phyloP scores from a whole-genome alignment of 768 basidiomycete species.

The Agaricus sinodeliciosus region DNA sequence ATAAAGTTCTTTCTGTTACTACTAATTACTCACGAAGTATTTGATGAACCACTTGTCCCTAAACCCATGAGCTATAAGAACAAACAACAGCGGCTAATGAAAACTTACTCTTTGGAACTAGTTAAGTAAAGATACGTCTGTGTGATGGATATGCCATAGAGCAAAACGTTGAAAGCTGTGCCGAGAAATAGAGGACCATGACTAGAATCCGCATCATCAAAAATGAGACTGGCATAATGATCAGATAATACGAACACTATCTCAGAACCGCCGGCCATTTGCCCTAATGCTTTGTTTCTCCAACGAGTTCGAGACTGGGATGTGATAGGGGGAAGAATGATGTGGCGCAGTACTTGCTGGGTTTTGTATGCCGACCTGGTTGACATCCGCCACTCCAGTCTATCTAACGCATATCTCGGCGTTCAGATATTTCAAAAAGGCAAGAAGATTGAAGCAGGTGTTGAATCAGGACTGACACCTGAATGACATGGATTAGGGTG shows the following conservation, averaged over 20 bases:
- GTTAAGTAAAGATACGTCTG: slow-evolving; percentile 44
- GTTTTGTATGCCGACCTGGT: slow-evolving; percentile 2
- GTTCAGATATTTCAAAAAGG: neutral
- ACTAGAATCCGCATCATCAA: slow-evolving; percentile 18
- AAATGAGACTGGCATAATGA: neutral
- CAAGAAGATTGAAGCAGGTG: neutral
- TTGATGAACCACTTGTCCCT: slow-evolving; percentile 44
- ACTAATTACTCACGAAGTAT: slow-evolving; percentile 34
- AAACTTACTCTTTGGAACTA: slow-evolving; percentile 24
- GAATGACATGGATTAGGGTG: neutral
- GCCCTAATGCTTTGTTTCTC: neutral
- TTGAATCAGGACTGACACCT: neutral
- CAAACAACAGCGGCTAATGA: neutral
- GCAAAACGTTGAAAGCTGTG: slow-evolving; percentile 37
- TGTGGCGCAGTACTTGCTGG: neutral
- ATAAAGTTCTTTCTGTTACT: neutral
- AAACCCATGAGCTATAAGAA: neutral
- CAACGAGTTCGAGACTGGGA: neutral
- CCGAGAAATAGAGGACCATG: slow-evolving; percentile 47
- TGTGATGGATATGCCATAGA: slow-evolving; percentile 45
- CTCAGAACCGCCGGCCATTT: slow-evolving; percentile 19
- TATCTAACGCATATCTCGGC: neutral
- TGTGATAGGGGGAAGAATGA: neutral
- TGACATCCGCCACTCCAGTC: neutral
- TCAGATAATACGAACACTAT: slow-evolving; percentile 22